phyloP scores from a whole-genome alignment of 208 protist genomes.

The Leishmania lainsoni region DNA sequence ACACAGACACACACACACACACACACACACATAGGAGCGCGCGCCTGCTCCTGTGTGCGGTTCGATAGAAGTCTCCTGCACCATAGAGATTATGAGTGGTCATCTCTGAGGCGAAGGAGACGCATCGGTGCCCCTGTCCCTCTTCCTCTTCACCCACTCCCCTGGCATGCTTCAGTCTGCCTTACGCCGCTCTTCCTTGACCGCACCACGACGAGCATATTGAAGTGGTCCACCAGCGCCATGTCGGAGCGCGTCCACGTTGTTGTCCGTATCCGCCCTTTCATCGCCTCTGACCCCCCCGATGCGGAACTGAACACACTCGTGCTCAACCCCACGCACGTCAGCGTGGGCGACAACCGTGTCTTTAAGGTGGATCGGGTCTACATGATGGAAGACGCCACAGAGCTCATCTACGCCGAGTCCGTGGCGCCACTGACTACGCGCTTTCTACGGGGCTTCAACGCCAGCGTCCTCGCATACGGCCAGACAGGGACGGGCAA shows the following conservation, averaged over 20 bases:
- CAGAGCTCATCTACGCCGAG: conserved; percentile 73
- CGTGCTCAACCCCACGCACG: conserved; percentile 56
- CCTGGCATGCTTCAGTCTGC: too few relatives aligned
- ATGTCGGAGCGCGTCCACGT: conserved; percentile 81
- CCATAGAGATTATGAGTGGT: not conserved
- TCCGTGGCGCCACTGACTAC: conserved; percentile 73
- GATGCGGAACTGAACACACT: conserved; percentile 47
- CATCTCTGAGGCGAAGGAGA: not conserved
- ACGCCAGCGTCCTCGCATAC: conserved; percentile 93
- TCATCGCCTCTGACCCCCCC: conserved; percentile 45
- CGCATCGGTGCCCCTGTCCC: not conserved
- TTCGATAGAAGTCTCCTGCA: not conserved
- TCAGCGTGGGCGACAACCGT: conserved; percentile 73
- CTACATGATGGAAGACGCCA: conserved; percentile 65
- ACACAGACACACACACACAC: not conserved
- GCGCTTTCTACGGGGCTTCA: conserved; percentile 87
- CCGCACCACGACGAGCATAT: not conserved
- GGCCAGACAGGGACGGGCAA: conserved; percentile 96
- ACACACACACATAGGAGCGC: not conserved
- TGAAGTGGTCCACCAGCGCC: not conserved
- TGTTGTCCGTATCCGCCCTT: conserved; percentile 85
- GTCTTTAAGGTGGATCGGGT: conserved; percentile 92
- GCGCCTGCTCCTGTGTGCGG: not conserved
- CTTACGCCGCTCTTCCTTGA: too few relatives aligned
- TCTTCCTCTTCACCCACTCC: not conserved